Evolutionary conservation across 768 basidiomycete species (phyloP).

Genomic region (Rhodotorula toruloides): DNA sequence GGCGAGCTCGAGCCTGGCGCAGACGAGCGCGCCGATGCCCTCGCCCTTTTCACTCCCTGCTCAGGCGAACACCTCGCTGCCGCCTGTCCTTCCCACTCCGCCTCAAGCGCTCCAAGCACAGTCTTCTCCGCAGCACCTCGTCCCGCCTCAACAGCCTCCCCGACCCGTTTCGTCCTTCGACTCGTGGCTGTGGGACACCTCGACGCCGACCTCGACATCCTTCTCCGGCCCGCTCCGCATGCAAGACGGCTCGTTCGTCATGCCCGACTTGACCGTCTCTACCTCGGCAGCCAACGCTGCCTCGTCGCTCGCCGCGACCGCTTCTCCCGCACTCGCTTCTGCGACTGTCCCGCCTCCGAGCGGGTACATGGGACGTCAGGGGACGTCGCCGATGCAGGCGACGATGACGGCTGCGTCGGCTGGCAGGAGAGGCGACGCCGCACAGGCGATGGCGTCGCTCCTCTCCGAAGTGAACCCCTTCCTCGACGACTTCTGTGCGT

Average conservation of each 20-base stretch:
- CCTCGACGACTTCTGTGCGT: conserved; percentile 19
- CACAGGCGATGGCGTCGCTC: conserved; percentile 24
- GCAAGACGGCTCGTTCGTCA: conserved; percentile 23
- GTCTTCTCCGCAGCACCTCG: no score
- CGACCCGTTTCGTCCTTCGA: conserved; percentile 6
- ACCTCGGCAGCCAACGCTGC: no score
- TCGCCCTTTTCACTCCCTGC: no score
- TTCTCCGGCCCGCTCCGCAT: conserved; percentile 12
- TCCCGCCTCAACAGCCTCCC: no score
- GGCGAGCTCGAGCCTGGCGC: no score
- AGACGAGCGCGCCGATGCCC: no score
- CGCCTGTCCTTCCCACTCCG: no score
- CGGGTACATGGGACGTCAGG: not conserved
- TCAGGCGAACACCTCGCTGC: no score
- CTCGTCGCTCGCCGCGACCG: not conserved
- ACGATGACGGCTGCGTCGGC: not conserved
- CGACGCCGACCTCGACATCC: not conserved
- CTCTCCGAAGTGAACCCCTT: conserved; percentile 26
- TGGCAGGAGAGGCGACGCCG: conserved; percentile 13
- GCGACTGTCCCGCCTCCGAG: not conserved
- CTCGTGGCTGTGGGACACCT: conserved; percentile 18
- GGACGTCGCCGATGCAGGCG: not conserved
- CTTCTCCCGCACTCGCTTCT: not conserved
- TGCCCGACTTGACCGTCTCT: conserved; percentile 15
- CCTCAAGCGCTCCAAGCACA: no score